These are phyloP conservation scores for Scytalidium sp. DNA, from an alignment of 2,329 filamentous ascomycete genomes.

Conservation along the genomic window DNA sequence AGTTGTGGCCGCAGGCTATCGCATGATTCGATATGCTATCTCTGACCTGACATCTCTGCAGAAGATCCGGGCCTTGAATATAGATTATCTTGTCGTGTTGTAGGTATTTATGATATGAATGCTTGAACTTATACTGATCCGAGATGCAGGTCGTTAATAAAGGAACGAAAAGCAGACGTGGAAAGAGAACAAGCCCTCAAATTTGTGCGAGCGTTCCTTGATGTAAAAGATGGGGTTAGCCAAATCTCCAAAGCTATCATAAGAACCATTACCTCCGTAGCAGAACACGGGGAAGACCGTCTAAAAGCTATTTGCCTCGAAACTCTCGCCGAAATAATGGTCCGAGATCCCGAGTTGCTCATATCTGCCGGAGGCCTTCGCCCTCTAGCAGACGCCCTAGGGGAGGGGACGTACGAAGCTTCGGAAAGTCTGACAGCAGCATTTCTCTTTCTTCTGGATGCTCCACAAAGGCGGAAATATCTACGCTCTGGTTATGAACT, in stretches of 20 bases:
- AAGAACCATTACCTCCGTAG: constrained; percentile 85
- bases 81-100: constrained; percentile 86
- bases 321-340: constrained; percentile 86
- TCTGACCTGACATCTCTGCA: constrained; percentile 87
- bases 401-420: constrained; percentile 87
- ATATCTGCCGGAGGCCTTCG: constrained; percentile 81
- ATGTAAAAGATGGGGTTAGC: constrained; percentile 87
- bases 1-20: constrained; percentile 90
- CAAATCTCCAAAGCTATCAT: constrained; percentile 87
- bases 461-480: constrained; percentile 75
- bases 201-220: constrained; percentile 90
- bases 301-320: constrained; percentile 88
- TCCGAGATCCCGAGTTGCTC: constrained; percentile 78
- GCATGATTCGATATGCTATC: constrained; percentile 90
- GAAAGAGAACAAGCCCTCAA: constrained; percentile 97
- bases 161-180: constrained; percentile 94
- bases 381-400: constrained; percentile 85
- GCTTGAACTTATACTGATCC: constrained; percentile 13
- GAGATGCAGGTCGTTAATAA: constrained; percentile 70
- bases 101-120: constrained; percentile 26
- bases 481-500: constrained; percentile 87
- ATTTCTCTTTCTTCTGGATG: constrained; percentile 88
- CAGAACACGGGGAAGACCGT: constrained; percentile 68
- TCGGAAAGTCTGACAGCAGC: constrained; percentile 84
- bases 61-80: constrained; percentile 83